phyloP scores from a whole-genome alignment of 768 basidiomycete species.

The Tephrocybe sp. region DNA sequence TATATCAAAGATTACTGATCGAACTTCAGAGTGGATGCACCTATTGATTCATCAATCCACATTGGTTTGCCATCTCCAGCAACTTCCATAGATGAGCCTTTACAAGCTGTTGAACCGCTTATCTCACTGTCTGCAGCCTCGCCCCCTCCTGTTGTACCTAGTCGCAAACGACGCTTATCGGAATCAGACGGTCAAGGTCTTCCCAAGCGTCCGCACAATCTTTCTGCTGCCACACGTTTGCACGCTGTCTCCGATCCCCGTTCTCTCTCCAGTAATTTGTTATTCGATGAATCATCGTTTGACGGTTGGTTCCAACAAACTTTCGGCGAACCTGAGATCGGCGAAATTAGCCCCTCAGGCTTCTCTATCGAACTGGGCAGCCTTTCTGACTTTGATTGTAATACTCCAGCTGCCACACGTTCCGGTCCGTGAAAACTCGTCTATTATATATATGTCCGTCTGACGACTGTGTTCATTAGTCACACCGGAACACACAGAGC shows the following conservation, averaged over 20 bases:
- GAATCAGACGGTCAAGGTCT: constrained; percentile 20
- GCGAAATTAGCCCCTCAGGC: constrained; percentile 15
- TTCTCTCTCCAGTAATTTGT: no score
- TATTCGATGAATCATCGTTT: constrained; percentile 14
- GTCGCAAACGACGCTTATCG: constrained; percentile 39
- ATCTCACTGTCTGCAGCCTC: background rate
- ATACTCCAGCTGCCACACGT: background rate
- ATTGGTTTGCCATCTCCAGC: constrained; percentile 15
- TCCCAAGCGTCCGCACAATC: constrained; percentile 26
- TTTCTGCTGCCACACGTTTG: constrained; percentile 17
- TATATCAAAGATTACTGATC: background rate
- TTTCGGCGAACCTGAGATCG: constrained; percentile 28
- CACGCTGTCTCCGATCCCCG: constrained; percentile 32
- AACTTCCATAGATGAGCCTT: constrained; percentile 7
- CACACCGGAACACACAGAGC: background rate
- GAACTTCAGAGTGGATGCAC: background rate
- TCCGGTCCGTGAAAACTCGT: background rate
- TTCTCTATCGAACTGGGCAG: constrained; percentile 27
- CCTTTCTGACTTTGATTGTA: background rate
- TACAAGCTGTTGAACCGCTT: background rate
- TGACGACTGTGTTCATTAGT: background rate
- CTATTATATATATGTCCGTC: background rate
- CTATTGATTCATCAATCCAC: background rate
- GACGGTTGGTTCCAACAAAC: constrained; percentile 35
- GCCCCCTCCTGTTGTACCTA: background rate